A percentile compares a stretch with the other conserved stretches of the same genome.
Conservation (phyloP, 805 yeast genomes). For the Candida arabinofermentans region DNA sequence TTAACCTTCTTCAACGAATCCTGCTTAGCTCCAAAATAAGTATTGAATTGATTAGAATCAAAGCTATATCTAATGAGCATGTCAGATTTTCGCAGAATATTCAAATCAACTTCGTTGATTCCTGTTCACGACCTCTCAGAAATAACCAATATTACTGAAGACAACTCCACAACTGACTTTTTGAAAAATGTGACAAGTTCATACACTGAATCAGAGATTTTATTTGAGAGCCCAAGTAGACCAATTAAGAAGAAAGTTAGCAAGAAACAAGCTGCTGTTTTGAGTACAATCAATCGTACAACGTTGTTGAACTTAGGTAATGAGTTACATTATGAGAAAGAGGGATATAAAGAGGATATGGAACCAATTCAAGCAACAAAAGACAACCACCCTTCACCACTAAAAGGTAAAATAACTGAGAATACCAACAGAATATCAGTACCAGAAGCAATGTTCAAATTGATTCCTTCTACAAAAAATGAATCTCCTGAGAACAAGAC, state of each 20-base stretch:
- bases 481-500: background rate
- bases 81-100: slow-evolving; percentile 10
- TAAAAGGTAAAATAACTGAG: no score
- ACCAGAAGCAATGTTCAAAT: no score
- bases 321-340: background rate
- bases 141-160: slow-evolving; percentile 1
- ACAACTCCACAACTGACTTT: slow-evolving; percentile 7
- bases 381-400: no score
- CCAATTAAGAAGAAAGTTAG: slow-evolving; percentile 5
- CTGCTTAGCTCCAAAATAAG: no score
- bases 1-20: no score
- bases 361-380: no score
- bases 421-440: no score
- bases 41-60: no score
- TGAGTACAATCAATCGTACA: no score
- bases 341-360: background rate
- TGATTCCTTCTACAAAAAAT: no score
- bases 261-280: no score
- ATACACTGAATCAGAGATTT: slow-evolving; percentile 14
- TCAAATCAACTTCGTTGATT: slow-evolving; percentile 12
- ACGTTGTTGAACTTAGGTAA: no score
- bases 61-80: background rate
- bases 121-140: slow-evolving; percentile 8
- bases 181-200: slow-evolving; percentile 13
- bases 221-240: slow-evolving; percentile 15